Evolutionary conservation across 2,329 filamentous ascomycete genomes (phyloP).

Genomic region (Aspergillus sp.): DNA sequence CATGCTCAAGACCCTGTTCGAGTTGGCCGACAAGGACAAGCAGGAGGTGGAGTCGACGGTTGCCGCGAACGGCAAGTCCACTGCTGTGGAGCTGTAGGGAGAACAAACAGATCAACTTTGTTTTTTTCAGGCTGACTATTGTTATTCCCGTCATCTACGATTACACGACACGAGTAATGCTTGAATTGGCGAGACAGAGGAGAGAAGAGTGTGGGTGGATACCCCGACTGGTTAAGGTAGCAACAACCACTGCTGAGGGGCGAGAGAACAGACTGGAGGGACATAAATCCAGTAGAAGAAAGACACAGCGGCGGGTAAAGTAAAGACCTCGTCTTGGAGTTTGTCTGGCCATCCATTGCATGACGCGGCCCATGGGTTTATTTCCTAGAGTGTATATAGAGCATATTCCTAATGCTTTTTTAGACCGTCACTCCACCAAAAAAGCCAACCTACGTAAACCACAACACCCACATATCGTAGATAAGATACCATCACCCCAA

Average conservation of each 20-base stretch:
- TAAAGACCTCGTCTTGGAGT: too few species aligned
- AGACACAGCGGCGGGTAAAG: too few species aligned
- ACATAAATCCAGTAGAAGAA: neutral
- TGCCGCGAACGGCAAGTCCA: constrained; percentile 30
- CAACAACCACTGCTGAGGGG: too few species aligned
- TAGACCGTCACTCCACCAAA: neutral
- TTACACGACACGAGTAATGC: constrained; percentile 1
- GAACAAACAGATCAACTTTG: neutral
- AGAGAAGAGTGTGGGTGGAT: too few species aligned
- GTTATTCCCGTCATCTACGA: constrained; percentile 5
- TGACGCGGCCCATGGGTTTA: neutral
- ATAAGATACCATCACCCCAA: constrained; percentile 14
- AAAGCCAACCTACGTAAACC: too few species aligned
- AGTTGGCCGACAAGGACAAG: constrained; percentile 40
- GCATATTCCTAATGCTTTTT: neutral
- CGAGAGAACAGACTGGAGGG: neutral
- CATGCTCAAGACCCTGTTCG: constrained; percentile 67
- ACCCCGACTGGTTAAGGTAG: too few species aligned
- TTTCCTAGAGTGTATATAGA: constrained; percentile 10
- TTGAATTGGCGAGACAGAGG: too few species aligned
- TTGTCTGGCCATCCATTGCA: too few species aligned
- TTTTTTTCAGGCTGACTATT: neutral
- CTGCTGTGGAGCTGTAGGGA: constrained; percentile 40
- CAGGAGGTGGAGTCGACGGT: constrained; percentile 21
- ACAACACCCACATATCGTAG: neutral